These are phyloP conservation scores for Colletotrichum magnum DNA, from an alignment of 2,329 filamentous ascomycete genomes.

Conservation along the genomic window DNA sequence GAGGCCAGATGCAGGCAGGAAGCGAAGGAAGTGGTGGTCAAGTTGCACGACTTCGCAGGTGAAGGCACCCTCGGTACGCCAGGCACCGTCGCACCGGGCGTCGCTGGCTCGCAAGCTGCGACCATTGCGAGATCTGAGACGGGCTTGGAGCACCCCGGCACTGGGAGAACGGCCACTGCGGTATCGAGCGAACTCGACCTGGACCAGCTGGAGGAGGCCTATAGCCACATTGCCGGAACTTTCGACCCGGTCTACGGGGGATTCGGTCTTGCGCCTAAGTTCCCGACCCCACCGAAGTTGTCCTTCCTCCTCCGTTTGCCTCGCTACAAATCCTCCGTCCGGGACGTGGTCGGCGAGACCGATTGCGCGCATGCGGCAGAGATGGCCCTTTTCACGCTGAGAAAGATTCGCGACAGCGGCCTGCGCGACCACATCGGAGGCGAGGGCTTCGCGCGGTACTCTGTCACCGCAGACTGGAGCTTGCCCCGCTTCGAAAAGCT, in stretches of 20 bases:
- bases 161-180: conserved; percentile 26
- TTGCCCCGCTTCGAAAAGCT: conserved; percentile 98
- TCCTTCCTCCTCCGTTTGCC: conserved; percentile 84
- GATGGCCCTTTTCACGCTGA: conserved; percentile 86
- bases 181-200: conserved; percentile 83
- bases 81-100: conserved; percentile 46
- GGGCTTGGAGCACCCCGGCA: conserved; percentile 45
- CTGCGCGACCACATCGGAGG: conserved; percentile 70
- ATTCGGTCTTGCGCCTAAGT: conserved; percentile 88
- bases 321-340: conserved; percentile 78
- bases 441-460: conserved; percentile 78
- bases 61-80: conserved; percentile 80
- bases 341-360: conserved; percentile 87
- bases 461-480: conserved; percentile 92
- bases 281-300: conserved; percentile 88
- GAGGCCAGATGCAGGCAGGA: conserved; percentile 86
- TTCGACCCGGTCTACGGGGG: conserved; percentile 86
- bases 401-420: conserved; percentile 75
- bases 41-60: conserved; percentile 88
- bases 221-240: conserved; percentile 82
- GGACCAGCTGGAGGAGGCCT: conserved; percentile 92
- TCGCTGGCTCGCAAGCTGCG: conserved; percentile 35
- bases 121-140: conserved; percentile 38
- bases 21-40: conserved; percentile 83
- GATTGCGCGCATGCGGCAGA: conserved; percentile 81